phyloP scores from a whole-genome alignment of 495 filamentous ascomycete species.

The Daldinia concentrica region DNA sequence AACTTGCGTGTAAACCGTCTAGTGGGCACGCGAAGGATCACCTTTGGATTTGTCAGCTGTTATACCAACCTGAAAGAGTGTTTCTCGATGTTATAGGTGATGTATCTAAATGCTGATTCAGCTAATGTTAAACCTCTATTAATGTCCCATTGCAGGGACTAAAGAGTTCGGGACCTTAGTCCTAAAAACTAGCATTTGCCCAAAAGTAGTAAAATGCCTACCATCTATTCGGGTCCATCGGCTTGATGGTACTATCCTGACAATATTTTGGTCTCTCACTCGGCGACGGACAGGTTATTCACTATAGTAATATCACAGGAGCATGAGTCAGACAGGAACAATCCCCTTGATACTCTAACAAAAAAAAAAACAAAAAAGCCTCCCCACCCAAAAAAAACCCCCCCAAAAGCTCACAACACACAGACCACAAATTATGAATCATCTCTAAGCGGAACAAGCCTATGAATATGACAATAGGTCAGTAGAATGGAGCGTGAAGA shows the following conservation, averaged over 20 bases:
- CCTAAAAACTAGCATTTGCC: conserved; percentile 17
- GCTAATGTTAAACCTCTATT: conserved; percentile 30
- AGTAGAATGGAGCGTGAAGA: conserved; percentile 9
- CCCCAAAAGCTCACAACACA: too few species aligned
- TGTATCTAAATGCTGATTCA: conserved; percentile 33
- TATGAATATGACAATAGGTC: conserved; percentile 4
- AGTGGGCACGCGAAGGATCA: conserved; percentile 8
- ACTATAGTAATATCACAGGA: conserved; percentile 14
- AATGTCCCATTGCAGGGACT: conserved; percentile 13
- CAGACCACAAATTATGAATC: neutral
- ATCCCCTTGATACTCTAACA: conserved; percentile 1
- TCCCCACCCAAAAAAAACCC: too few species aligned
- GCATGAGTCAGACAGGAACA: conserved; percentile 35
- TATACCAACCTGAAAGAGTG: conserved; percentile 7
- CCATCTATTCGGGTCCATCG: conserved; percentile 19
- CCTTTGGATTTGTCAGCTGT: conserved; percentile 34
- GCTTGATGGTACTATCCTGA: conserved; percentile 1
- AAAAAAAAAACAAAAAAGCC: too few species aligned
- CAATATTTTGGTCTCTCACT: neutral
- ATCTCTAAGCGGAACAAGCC: conserved; percentile 19
- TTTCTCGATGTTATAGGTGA: conserved; percentile 8
- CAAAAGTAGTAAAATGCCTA: conserved; percentile 16
- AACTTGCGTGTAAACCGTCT: conserved; percentile 15
- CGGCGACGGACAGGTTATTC: conserved; percentile 2
- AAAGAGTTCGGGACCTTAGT: conserved; percentile 17